Base-by-base conservation (phyloP, 208 protist genomes). In the Leishmania tarentolae region DNA sequence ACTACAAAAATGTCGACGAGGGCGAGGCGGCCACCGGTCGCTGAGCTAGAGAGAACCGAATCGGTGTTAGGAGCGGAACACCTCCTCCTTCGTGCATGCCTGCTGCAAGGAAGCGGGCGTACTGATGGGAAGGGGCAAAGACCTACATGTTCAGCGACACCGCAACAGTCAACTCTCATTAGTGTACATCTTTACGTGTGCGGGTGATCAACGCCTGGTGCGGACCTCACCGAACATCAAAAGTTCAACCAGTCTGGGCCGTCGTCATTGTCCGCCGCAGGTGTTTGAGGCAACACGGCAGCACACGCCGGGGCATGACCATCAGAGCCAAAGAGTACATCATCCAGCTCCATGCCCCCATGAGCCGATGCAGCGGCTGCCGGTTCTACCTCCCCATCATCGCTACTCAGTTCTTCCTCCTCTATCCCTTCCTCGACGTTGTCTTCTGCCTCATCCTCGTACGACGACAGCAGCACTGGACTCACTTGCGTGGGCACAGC, bases 181-280 rank as follows among this genome's bases (percentile, higher is more conserved):
- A n/a, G n/a, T n/a, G n/a, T n/a, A n/a, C n/a, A n/a, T n/a, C n/a
- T n/a, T n/a, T n/a, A n/a, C n/a, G n/a, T n/a, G n/a, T n/a, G n/a
- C n/a, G n/a, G 24, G 11, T 35, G 17, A 72, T 46, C 3, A 19
- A 35, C 8, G 47, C 15, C 42, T 50, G 28, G 24, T 24, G 19
- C 3, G 28, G 44, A 8, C 31, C 52, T 24, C 19, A 24, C 24
- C 40, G 19, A 42, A 31, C 68, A 15, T 72, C 86, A 92, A 52
- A 92, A 92, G 40, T 92, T 84, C 19, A 93, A 63, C 87, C 87
- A 89, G 37, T 85, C 85, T 46, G 85, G 87, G 11, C 80, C 88
- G 57, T 87, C 88, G 28, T 86, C 87, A 47, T 83, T 85, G 56
- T 66, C 79, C 59, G 69, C 76, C 75, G 68, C 83, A 61, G 61